phyloP scores from a whole-genome alignment of 768 basidiomycete species.

The Termitomyces sp. region DNA sequence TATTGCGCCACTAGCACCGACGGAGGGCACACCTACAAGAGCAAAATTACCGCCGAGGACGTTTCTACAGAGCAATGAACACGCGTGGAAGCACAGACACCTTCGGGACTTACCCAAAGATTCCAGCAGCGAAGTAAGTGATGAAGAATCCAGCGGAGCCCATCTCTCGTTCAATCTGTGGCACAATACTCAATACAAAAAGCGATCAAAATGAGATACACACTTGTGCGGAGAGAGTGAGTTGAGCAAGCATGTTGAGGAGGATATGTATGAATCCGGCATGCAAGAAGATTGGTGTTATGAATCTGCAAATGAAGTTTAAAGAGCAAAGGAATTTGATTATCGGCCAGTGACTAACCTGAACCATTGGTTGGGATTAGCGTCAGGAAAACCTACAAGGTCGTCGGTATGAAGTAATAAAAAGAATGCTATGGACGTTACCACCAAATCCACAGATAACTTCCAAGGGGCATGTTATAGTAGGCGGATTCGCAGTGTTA shows the following conservation, averaged over 20 bases:
- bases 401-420: neutral
- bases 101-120: constrained; percentile 65
- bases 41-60: constrained; percentile 92
- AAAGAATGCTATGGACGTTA: constrained; percentile 25
- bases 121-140: constrained; percentile 86
- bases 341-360: constrained; percentile 22
- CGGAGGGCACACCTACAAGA: constrained; percentile 79
- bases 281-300: constrained; percentile 87
- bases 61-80: constrained; percentile 42
- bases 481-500: constrained; percentile 77
- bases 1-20: constrained; percentile 92
- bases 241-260: constrained; percentile 87
- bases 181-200: neutral
- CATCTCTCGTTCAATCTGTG: constrained; percentile 86
- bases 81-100: neutral
- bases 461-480: constrained; percentile 66
- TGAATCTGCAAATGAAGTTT: constrained; percentile 49
- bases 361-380: constrained; percentile 45
- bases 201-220: neutral
- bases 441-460: constrained; percentile 90
- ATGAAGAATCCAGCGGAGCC: constrained; percentile 81
- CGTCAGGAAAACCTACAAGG: constrained; percentile 32
- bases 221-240: constrained; percentile 76
- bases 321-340: neutral
- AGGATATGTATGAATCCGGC: constrained; percentile 93